Base-by-base conservation (phyloP, 495 filamentous ascomycete species). In the Cairneyella variabilis region DNA sequence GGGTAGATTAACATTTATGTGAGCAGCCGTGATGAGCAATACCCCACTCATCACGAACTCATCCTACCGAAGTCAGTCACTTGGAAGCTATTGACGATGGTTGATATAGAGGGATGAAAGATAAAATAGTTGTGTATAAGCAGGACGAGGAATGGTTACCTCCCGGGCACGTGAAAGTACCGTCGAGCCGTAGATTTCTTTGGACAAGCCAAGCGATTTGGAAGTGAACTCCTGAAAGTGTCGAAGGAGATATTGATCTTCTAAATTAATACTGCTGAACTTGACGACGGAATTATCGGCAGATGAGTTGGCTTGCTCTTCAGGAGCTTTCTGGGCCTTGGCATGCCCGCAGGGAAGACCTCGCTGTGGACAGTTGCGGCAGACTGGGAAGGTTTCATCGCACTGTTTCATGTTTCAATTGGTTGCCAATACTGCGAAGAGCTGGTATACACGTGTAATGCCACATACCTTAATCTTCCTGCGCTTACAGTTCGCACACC, bases 1-100 rank as follows among this genome's bases (percentile, higher is more conserved):
- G n/a, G 49, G 40, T 28, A 42, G 22, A 22, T 43, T 11, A 21
- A 43, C 16, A 22, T 44, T 34, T 11, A 44, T 34, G 25, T 53
- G 49, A 22, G 49, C 10, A 4, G 21, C 25, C 10, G 38, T 16
- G 10, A 53, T 32, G 2, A 53, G 39, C 8, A 43, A 18, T 5
- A 53, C 17, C 10, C 22, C 38, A 42, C 26, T 41, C 49, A 34
- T 53, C n/a, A 53, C 38, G 27, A 14, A 53, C 4, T 53, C 49
- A 44, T 44, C 22, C 49, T 53, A 14, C 6, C n/a, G 21, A 26
- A 18, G 14, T 41, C 25, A 20, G 26, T 20, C 23, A 37, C 17
- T 9, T 37, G n/a, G 23, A 22, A 20, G 12, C 2, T 20, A 37
- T 5, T 12, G 6, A 36, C 21, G 8, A 14, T 34, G 8, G 8